Percentiles rank a stretch among this genome's conserved stretches.
Conservation (phyloP, 129 eudicot species). For the Flaveria robusta region DNA sequence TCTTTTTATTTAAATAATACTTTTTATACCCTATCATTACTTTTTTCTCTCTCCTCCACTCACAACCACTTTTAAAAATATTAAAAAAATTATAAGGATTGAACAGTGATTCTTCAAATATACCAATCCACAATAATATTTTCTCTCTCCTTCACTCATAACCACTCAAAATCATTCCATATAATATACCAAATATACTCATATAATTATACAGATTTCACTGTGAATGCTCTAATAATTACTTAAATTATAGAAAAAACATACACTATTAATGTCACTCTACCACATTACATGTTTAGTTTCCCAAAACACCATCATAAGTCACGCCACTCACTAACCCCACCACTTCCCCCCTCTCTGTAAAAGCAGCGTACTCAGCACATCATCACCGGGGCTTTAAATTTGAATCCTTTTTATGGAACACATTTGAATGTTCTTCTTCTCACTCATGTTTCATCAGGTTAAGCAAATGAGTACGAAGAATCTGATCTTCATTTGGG, state of each 20-base stretch:
- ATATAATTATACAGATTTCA: too few species aligned
- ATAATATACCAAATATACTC: too few species aligned
- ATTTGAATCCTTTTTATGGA: constrained; percentile 32
- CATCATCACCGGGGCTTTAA: constrained; percentile 31
- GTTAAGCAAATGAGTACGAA: constrained; percentile 46
- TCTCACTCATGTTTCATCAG: constrained; percentile 39
- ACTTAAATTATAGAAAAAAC: background rate
- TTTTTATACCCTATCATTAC: too few species aligned
- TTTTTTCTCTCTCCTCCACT: too few species aligned
- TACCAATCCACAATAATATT: too few species aligned
- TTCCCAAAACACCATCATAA: constrained; percentile 36
- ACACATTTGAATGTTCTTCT: constrained; percentile 28
- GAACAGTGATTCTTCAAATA: too few species aligned
- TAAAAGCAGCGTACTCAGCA: constrained; percentile 23
- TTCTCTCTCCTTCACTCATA: too few species aligned
- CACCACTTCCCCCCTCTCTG: constrained; percentile 31
- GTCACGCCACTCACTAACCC: constrained; percentile 43
- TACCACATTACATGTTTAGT: background rate
- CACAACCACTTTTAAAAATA: too few species aligned
- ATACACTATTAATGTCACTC: background rate
- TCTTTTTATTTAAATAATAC: too few species aligned
- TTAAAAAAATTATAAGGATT: too few species aligned
- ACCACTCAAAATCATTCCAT: too few species aligned
- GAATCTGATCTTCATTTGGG: constrained; percentile 34
- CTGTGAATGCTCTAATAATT: too few species aligned